phyloP scores from a whole-genome alignment of 495 filamentous ascomycete species.

The Aspergillus leporis region DNA sequence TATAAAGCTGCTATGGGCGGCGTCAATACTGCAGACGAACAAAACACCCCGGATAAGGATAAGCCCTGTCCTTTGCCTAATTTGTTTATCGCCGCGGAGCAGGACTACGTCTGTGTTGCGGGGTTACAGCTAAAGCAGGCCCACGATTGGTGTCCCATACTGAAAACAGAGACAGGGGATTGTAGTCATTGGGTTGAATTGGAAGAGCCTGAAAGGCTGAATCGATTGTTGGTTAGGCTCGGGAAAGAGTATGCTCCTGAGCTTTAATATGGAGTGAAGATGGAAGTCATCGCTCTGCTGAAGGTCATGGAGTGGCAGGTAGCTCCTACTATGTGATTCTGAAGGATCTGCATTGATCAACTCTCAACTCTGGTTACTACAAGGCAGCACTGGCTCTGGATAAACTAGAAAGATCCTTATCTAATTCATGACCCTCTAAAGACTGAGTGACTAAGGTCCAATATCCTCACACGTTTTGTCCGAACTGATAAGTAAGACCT shows the following conservation, averaged over 20 bases:
- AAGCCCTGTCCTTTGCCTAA: conserved; percentile 1
- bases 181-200: conserved; percentile 9
- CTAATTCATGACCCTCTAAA: too few relatives aligned
- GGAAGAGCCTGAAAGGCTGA: conserved; percentile 6
- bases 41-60: background rate
- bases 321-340: too few relatives aligned
- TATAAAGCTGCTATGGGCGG: conserved; percentile 8
- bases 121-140: background rate
- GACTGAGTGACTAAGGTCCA: too few relatives aligned
- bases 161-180: background rate
- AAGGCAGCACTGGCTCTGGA: too few relatives aligned
- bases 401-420: too few relatives aligned
- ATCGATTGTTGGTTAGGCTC: conserved; percentile 4
- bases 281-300: too few relatives aligned
- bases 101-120: conserved; percentile 7
- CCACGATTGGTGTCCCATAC: background rate
- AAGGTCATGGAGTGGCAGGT: too few relatives aligned
- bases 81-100: conserved; percentile 8
- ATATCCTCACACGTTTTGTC: too few relatives aligned
- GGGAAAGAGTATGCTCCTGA: background rate
- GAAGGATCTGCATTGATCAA: too few relatives aligned
- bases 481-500: too few relatives aligned
- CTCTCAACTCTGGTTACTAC: too few relatives aligned
- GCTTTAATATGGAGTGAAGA: too few relatives aligned
- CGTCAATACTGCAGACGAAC: conserved; percentile 1